These are phyloP conservation scores for Coprinopsis marcescibilis DNA, from an alignment of 768 basidiomycete species.

Conservation along the genomic window DNA sequence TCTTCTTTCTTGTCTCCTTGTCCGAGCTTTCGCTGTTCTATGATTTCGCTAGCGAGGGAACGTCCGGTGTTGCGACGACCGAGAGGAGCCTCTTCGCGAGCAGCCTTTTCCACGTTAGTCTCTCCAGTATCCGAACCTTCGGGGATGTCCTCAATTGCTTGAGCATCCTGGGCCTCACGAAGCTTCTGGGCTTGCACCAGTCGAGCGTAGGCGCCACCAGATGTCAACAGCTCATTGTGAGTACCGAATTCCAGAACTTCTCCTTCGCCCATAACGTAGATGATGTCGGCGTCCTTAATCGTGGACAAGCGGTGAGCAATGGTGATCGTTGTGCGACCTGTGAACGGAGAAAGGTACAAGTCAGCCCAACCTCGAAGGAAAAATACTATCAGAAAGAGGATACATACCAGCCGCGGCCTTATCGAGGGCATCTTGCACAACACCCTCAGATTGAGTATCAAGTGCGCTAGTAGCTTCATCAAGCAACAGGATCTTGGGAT, in stretches of 20 bases:
- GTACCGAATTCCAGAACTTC: slow-evolving; percentile 76
- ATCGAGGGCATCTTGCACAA: slow-evolving; percentile 88
- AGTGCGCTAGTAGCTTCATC: slow-evolving; percentile 87
- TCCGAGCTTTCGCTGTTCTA: slow-evolving; percentile 41
- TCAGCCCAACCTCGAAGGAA: not conserved
- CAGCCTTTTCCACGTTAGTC: slow-evolving; percentile 49
- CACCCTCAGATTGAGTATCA: slow-evolving; percentile 83
- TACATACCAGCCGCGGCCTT: slow-evolving; percentile 68
- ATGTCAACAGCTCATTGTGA: slow-evolving; percentile 59
- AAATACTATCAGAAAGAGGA: slow-evolving; percentile 21
- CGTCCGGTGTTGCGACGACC: slow-evolving; percentile 52
- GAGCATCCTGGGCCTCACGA: slow-evolving; percentile 44
- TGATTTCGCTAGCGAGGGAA: slow-evolving; percentile 63
- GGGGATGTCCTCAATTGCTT: slow-evolving; percentile 18
- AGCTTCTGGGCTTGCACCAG: slow-evolving; percentile 78
- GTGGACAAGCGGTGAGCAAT: slow-evolving; percentile 80
- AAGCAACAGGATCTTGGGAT: slow-evolving; percentile 80
- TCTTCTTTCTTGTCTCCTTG: slow-evolving; percentile 25
- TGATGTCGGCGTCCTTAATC: slow-evolving; percentile 78
- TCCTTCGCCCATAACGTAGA: slow-evolving; percentile 89
- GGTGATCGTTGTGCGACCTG: slow-evolving; percentile 73
- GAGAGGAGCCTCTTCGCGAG: slow-evolving; percentile 57
- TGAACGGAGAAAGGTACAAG: slow-evolving; percentile 11
- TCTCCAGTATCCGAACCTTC: slow-evolving; percentile 25
- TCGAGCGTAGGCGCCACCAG: slow-evolving; percentile 63